Evolutionary conservation across 2,329 filamentous ascomycete species (phyloP), one percentile per base, ranked within the genome.

Genomic region (Penicillium rolfsii): DNA sequence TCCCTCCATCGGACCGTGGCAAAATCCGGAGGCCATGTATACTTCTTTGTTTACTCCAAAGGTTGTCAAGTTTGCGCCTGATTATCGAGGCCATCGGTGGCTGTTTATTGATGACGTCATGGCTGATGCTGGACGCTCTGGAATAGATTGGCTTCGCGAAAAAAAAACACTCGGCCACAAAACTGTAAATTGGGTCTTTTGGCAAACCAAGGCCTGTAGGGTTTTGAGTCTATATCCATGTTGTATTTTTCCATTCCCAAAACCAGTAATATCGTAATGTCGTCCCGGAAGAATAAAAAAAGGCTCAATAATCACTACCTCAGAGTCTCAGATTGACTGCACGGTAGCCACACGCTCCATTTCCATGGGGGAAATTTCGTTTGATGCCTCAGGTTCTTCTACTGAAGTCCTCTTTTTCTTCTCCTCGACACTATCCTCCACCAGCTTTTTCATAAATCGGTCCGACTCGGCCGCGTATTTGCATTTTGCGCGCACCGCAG

Each of bases 391-490:
- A 1, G 30, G 50, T 19, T 38, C 33, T n/a, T 35, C 36, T 5
- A 35, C 28, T 0, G 50, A 38, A 11, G 16, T 22, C 12, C 19
- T 16, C 50, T 16, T 14, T 16, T 40, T 53, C 33, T 22, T 38
- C 8, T 40, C 50, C 19, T 53, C n/a, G 19, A 40, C 12, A 5
- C 11, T 26, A 38, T 53, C 40, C 22, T 19, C 50, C 14, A 6
- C 49, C 19, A 52, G 22, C 6, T 40, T 49, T 43, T 50, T 33
- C 57, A 55, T 59, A 28, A 55, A 49, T n/a, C 22, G 50, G 9
- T 54, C 19, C 12, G 57, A 55, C 50, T 59, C 35, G 1, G 43
- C 57, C 5, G 57, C 50, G 9, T 59, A 59, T 41, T 49, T 59
- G 26, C 57, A 59, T 33, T 50, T 54, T 9, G 50, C 35, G 8